A percentile compares a stretch with the other conserved stretches of the same genome.
Evolutionary conservation across 257 asterid genomes (phyloP).

Genomic region (Solanum ossicruentum): DNA sequence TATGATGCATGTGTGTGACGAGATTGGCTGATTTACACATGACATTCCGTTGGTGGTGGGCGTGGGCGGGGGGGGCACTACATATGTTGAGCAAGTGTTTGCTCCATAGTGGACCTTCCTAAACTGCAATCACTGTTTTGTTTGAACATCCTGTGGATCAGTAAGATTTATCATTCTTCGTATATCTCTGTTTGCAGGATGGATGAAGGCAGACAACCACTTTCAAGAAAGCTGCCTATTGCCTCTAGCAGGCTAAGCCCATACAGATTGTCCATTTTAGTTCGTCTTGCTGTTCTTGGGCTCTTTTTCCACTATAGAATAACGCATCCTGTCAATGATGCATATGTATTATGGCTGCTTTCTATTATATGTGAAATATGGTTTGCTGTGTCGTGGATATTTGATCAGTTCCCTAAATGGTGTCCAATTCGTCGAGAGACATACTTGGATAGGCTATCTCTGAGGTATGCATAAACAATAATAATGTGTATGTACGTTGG

Average conservation of each 20-base stretch:
- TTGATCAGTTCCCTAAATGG: slow-evolving; percentile 94
- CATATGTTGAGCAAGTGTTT: neutral
- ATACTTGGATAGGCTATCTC: slow-evolving; percentile 72
- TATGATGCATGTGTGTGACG: too few relatives aligned
- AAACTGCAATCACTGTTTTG: neutral
- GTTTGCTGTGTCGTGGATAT: slow-evolving; percentile 93
- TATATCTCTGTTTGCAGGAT: slow-evolving; percentile 33
- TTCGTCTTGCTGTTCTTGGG: slow-evolving; percentile 72
- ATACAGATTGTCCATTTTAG: slow-evolving; percentile 66
- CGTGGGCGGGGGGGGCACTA: too few relatives aligned
- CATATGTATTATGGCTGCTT: slow-evolving; percentile 87
- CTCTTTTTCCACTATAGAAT: slow-evolving; percentile 86
- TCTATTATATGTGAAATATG: slow-evolving; percentile 93
- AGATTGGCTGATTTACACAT: too few relatives aligned
- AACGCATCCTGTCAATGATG: slow-evolving; percentile 79
- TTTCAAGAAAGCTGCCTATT: slow-evolving; percentile 76
- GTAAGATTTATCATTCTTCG: neutral
- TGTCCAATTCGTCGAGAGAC: slow-evolving; percentile 84
- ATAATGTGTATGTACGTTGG: neutral
- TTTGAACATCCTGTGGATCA: neutral
- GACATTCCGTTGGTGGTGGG: too few relatives aligned
- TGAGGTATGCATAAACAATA: slow-evolving; percentile 33
- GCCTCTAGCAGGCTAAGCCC: slow-evolving; percentile 91
- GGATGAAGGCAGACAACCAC: slow-evolving; percentile 99
- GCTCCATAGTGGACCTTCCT: neutral